Base-by-base conservation (phyloP, 2,329 filamentous ascomycete genomes). In the Neocucurbitaria cava region DNA sequence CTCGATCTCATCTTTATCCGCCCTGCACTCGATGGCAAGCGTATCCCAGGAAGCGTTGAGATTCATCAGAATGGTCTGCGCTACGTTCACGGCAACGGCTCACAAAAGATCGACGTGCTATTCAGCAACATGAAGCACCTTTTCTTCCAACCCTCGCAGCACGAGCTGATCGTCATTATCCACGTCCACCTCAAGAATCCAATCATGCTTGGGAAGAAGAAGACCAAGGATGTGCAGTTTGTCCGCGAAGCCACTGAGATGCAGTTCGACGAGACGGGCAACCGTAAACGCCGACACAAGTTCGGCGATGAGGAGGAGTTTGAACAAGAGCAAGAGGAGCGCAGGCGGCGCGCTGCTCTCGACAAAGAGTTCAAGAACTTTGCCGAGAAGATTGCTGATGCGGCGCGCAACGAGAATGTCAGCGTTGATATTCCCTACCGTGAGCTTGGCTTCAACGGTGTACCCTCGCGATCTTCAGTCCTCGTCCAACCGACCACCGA, bases 271-370 rank as follows among this genome's bases (percentile, higher is more conserved):
- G 95, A 99, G 79, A 99, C 95, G 43, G 96, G 95, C 64, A 99
- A 98, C 78, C 87, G 96, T 61, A 96, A 97, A 81, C 90, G 95
- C 64, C 97, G 97, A 79, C 96, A 98, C 78, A 89, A 95, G 44
- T 98, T 96, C 72, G 95, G 95, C 39, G 95, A 99, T 61, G 96
- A 99, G 75, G 95, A 99, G 72, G 95, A 99, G 75, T 99, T 99
- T 60, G 95, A 99, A 76, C 92, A 94, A 38, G 95, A 99, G 75
- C 95, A 99, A 76, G 95, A 99, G 76, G 95, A 99, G 77, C 88
- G 96, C 66, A 86, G 94, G 63, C 88, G 94, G 53, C 86, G 95
- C 64, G 90, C 91, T n/a, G 91, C 94, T 59, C 87, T 99, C 46
- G 95, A 99, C 78, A 90, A 94, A 53, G 87, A 96, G 64, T 99